Base-by-base conservation (phyloP, 2,329 filamentous ascomycete genomes). In the Chaetomium olivaceum region DNA sequence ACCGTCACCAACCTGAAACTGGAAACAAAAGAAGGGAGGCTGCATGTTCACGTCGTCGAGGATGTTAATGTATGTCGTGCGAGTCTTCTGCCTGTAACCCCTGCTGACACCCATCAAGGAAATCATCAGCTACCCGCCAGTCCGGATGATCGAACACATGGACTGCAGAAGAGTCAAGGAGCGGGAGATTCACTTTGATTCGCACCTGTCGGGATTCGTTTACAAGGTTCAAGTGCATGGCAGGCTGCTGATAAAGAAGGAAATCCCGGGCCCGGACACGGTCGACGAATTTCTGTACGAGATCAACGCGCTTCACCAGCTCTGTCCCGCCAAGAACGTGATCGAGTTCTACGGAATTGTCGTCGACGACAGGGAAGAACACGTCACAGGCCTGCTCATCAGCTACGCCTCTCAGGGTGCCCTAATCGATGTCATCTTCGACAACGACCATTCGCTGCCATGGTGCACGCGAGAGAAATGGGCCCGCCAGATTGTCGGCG, bases 231-330 rank as follows among this genome's bases (percentile, higher is more conserved):
- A 81, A 16, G 86, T 93, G 43, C 81, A 86, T 65, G 88, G 86
- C 11, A 80, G 84, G 64, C 80, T 87, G 1, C 89, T 93, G 72
- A 97, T 99, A 78, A 98, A 98, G 78, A 99, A 99, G 77, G 95
- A 99, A 75, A 98, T 99, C 19, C 95, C 95, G 0, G 93, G 94
- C 1, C 94, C 93, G 2, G 94, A 98, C 73, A 95, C 92, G 0
- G 89, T 98, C 23, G 94, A 98, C 68, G 95, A 98, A 76, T 99
- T 99, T 74, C 81, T 98, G 2, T 99, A 99, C 76, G 95, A 99
- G 78, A 91, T 97, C 76, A 97, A 98, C 76, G 94, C 94, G 3
- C 86, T 99, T n/a, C 89, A 91, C 76, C 87, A 87, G 33, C 82
- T 99, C 19, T 83, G 85, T 51, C 87, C 86, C 64, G 91, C 92